These are phyloP conservation scores for Xylariaceae sp. DNA, from an alignment of 2,329 filamentous ascomycete genomes.

Conservation along the genomic window DNA sequence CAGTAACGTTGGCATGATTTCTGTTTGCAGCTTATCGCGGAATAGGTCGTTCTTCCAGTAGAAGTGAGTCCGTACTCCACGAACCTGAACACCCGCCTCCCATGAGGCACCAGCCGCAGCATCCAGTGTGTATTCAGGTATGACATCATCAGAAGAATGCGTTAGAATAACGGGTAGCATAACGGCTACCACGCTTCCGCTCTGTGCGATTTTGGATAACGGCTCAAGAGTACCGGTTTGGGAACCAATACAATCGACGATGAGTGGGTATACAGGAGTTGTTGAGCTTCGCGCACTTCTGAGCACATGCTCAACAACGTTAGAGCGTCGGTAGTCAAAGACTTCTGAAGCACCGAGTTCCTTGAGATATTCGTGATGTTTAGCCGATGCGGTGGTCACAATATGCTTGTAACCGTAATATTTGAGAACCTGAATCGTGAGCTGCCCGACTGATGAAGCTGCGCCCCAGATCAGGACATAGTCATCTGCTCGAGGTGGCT, in stretches of 20 bases:
- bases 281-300: slow-evolving; percentile 20
- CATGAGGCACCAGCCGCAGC: slow-evolving; percentile 43
- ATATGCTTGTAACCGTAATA: slow-evolving; percentile 53
- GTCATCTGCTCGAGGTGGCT: slow-evolving; percentile 33
- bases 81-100: slow-evolving; percentile 49
- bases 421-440: slow-evolving; percentile 47
- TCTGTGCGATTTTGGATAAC: slow-evolving; percentile 48
- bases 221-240: slow-evolving; percentile 45
- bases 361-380: slow-evolving; percentile 44
- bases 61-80: slow-evolving; percentile 55
- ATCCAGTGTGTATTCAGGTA: slow-evolving; percentile 56
- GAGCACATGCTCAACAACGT: slow-evolving; percentile 34
- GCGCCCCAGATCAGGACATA: slow-evolving; percentile 53
- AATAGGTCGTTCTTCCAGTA: slow-evolving; percentile 55
- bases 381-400: slow-evolving; percentile 45
- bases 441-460: slow-evolving; percentile 51
- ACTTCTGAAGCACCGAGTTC: slow-evolving; percentile 43
- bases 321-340: slow-evolving; percentile 46
- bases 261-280: slow-evolving; percentile 38
- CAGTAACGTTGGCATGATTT: slow-evolving; percentile 52
- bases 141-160: slow-evolving; percentile 46
- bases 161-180: slow-evolving; percentile 59
- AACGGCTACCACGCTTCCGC: slow-evolving; percentile 52
- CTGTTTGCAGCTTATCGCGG: slow-evolving; percentile 51
- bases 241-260: slow-evolving; percentile 57